A percentile compares a stretch with the other conserved stretches of the same genome.
Evolutionary conservation across 179 eudicot genomes (phyloP).

Genomic region (Drosera spatulata): DNA sequence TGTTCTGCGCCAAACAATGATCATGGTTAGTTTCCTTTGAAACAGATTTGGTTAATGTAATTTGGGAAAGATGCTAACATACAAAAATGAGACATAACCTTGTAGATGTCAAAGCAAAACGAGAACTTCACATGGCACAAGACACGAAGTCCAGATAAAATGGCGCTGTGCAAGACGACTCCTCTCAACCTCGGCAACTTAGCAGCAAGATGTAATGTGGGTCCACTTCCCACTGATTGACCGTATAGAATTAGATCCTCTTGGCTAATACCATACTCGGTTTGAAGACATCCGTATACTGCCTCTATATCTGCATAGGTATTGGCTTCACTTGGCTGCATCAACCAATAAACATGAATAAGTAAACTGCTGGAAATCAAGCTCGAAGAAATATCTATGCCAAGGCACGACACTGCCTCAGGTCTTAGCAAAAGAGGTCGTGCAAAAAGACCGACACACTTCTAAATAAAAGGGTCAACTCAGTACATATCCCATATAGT

Average conservation of each 20-base stretch:
- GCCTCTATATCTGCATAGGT: slow-evolving; percentile 98
- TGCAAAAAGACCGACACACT: no score
- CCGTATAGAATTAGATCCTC: slow-evolving; percentile 91
- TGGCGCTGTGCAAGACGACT: slow-evolving; percentile 95
- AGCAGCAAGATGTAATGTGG: slow-evolving; percentile 83
- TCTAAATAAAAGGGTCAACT: no score
- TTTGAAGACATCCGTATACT: slow-evolving; percentile 85
- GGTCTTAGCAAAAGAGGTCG: no score
- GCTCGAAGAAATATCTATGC: no score
- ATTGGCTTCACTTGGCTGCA: slow-evolving; percentile 88
- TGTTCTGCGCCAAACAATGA: slow-evolving; percentile 54
- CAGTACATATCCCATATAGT: no score
- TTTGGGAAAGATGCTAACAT: neutral
- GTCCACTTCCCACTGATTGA: slow-evolving; percentile 97
- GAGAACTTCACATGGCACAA: slow-evolving; percentile 82
- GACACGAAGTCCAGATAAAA: slow-evolving; percentile 96
- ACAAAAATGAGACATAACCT: slow-evolving; percentile 28
- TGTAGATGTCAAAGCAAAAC: slow-evolving; percentile 77
- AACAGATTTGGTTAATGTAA: neutral
- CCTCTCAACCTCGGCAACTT: slow-evolving; percentile 92
- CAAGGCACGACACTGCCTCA: no score
- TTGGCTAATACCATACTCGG: slow-evolving; percentile 85
- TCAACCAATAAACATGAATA: neutral
- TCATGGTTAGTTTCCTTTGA: slow-evolving; percentile 2
- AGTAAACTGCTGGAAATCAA: neutral